Base-by-base conservation (phyloP, 441 rosid species). In the Erodium trifolium region DNA sequence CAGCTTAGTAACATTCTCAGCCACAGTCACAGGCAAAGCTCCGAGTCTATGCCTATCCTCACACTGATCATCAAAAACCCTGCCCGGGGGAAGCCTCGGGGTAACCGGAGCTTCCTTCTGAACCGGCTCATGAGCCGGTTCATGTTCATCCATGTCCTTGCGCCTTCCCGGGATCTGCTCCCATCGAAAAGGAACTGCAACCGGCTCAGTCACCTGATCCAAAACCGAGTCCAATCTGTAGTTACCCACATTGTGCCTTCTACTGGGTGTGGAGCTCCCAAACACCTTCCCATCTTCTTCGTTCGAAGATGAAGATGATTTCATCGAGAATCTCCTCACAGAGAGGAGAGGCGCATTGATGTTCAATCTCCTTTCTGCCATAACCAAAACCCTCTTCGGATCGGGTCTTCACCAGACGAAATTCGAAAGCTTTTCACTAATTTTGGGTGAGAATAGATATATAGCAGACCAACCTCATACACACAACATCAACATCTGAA, bases 151-250 rank as follows among this genome's bases (percentile, higher is more conserved):
- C 27, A 23, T 23, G 62, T 81, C 83, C 73, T 88, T 91, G 0
- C 86, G 83, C 76, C 76, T 79, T n/a, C 97, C 97, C 27, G 98
- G 98, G 70, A 82, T 89, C 60, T 87, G 85, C 65, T 91, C 99
- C 99, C 99, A 93, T 12, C 70, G 34, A 63, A 93, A 93, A 71
- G 99, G 99, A 67, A 93, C 81, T 0, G 97, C 88, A 71, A 83
- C 99, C 29, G 95, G 84, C 75, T 89, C 90, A 0, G 93, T 85
- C 67, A 91, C 94, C 71, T 83, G 93, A 37, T 93, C 91, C 81
- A 70, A 34, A 5, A 34, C 37, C 37, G 37, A 34, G 1, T 34
- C 37, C 37, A 34, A 34, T 34, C 37, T 34, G 5, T 34, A 34
- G 5, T 3, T 3, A 34, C 37, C 76, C 59, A 76, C 68, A 53